A percentile compares a stretch with the other conserved stretches of the same genome.
Evolutionary conservation across 2,329 filamentous ascomycete species (phyloP).

Genomic region (Trichocomaceae sp.): DNA sequence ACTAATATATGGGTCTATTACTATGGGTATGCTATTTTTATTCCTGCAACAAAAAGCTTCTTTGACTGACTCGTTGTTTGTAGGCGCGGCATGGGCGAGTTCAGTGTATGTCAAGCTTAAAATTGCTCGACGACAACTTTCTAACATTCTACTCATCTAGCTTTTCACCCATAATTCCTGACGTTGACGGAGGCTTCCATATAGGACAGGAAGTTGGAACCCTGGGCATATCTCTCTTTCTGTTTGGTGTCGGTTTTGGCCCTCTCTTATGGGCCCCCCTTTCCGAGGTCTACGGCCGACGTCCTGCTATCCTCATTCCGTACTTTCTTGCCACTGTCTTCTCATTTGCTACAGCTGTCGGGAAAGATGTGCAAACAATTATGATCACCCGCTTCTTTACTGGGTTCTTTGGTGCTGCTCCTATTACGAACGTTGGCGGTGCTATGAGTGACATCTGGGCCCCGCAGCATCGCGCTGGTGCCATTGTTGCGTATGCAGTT

Average conservation of each 20-base stretch:
- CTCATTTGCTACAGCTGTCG: neutral
- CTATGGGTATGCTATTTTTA: conserved; percentile 43
- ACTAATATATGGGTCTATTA: conserved; percentile 51
- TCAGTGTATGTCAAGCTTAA: conserved; percentile 21
- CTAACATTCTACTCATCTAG: conserved; percentile 22
- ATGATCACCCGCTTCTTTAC: conserved; percentile 50
- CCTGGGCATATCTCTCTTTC: conserved; percentile 55
- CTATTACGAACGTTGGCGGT: conserved; percentile 63
- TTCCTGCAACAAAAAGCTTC: conserved; percentile 20
- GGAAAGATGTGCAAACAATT: neutral
- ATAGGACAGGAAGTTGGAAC: conserved; percentile 48
- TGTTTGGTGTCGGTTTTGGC: conserved; percentile 54
- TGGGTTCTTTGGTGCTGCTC: conserved; percentile 58
- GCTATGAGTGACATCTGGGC: conserved; percentile 61
- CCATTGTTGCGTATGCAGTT: conserved; percentile 1
- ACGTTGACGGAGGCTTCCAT: conserved; percentile 55
- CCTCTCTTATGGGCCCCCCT: conserved; percentile 54
- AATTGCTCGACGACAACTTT: conserved; percentile 15
- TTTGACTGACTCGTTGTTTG: conserved; percentile 57
- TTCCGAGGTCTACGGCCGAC: conserved; percentile 48
- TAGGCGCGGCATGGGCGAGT: conserved; percentile 39
- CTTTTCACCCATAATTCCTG: conserved; percentile 49
- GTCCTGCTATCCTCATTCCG: conserved; percentile 46
- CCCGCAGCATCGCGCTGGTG: conserved; percentile 44
- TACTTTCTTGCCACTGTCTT: conserved; percentile 40